Evolutionary conservation across 2,329 filamentous ascomycete genomes (phyloP).

Genomic region (Calonectria leucothoes): DNA sequence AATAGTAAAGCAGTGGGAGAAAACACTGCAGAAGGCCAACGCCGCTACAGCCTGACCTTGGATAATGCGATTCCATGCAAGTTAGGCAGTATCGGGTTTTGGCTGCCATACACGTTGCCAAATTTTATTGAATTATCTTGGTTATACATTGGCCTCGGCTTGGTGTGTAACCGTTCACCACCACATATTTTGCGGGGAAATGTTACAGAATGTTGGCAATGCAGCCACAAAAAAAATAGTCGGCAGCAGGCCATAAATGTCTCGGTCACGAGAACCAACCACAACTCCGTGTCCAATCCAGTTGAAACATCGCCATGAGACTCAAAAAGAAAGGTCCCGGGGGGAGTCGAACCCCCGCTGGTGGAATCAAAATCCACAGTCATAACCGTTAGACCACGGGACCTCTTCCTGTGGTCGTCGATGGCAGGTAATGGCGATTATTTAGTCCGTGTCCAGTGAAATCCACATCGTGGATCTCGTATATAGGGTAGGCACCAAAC

Average conservation of each 20-base stretch:
- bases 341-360: conserved; percentile 22
- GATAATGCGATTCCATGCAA: background rate
- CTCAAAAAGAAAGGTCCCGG: conserved; percentile 7
- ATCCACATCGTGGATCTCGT: background rate
- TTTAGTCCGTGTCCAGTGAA: background rate
- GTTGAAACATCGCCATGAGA: background rate
- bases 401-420: background rate
- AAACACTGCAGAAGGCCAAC: background rate
- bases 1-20: background rate
- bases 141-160: background rate
- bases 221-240: background rate
- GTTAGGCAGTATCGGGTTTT: background rate
- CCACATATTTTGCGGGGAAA: background rate
- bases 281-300: background rate
- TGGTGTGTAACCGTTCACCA: background rate
- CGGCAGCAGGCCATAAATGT: background rate
- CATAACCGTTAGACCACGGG: conserved; percentile 22
- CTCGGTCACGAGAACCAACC: background rate
- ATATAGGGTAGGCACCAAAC: background rate
- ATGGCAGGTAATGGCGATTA: background rate
- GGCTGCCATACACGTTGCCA: background rate
- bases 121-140: background rate
- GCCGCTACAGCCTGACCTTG: background rate
- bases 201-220: background rate
- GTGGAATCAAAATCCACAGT: conserved; percentile 23